A percentile compares a stretch with the other conserved stretches of the same genome.
Conservation (phyloP, 2,329 filamentous ascomycete genomes). For the Exophiala sp. region DNA sequence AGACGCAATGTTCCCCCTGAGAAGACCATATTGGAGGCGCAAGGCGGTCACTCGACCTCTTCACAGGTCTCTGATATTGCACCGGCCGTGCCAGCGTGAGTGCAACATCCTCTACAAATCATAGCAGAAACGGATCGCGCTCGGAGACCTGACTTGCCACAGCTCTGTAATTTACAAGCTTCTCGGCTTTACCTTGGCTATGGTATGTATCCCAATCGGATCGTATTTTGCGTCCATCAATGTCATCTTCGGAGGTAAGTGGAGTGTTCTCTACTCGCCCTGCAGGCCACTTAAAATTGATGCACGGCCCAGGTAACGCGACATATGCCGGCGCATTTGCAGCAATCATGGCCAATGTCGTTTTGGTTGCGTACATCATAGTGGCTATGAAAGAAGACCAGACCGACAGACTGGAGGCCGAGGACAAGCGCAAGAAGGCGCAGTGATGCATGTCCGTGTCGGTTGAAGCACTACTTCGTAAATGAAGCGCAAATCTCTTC, state of each 20-base stretch:
- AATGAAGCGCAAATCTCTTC: no score
- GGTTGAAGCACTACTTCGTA: not conserved
- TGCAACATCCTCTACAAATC: conserved; percentile 7
- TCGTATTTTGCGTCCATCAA: conserved; percentile 81
- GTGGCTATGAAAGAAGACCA: conserved; percentile 87
- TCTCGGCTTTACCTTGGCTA: conserved; percentile 81
- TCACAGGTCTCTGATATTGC: conserved; percentile 35
- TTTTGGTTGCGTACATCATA: conserved; percentile 82
- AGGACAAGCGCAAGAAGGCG: conserved; percentile 49
- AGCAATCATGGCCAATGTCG: conserved; percentile 83
- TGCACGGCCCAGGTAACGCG: conserved; percentile 61
- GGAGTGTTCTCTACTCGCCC: not conserved
- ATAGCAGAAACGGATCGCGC: not conserved
- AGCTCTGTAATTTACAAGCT: conserved; percentile 73
- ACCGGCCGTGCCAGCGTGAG: conserved; percentile 78
- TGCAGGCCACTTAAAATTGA: not conserved
- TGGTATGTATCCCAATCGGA: conserved; percentile 80
- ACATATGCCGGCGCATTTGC: conserved; percentile 81
- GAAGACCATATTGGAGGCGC: conserved; percentile 19
- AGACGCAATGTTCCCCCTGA: conserved; percentile 17
- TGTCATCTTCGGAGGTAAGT: conserved; percentile 65
- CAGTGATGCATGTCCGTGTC: conserved; percentile 30
- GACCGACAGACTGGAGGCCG: conserved; percentile 64
- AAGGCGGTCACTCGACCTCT: conserved; percentile 16
- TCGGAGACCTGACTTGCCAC: not conserved